Evolutionary conservation across 257 asterid genomes (phyloP), one percentile per base, ranked within the genome.

Genomic region (Cruciata laevipes): DNA sequence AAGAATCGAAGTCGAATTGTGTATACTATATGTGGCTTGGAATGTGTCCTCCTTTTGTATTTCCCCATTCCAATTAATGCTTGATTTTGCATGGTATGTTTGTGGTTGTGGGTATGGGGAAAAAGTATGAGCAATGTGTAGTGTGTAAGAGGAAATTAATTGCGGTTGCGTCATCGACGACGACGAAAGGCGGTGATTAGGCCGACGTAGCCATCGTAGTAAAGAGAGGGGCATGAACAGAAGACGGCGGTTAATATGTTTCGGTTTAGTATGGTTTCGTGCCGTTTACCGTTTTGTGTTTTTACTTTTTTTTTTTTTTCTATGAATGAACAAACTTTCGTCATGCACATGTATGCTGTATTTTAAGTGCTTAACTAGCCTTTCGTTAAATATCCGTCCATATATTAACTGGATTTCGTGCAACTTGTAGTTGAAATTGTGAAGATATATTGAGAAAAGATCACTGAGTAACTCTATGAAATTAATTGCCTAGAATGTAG

Each of bases 341-440:
- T 59, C 73, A 69, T 59, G 73, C 67, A 38, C 73, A 27, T 59
- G 73, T n/a, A n/a, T n/a, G n/a, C n/a, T n/a, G n/a, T n/a, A n/a
- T n/a, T n/a, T n/a, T n/a, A n/a, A n/a, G n/a, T n/a, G n/a, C n/a
- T n/a, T n/a, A n/a, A n/a, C n/a, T n/a, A n/a, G n/a, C n/a, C n/a
- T n/a, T n/a, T n/a, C n/a, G n/a, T n/a, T n/a, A n/a, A n/a, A n/a
- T n/a, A n/a, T n/a, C n/a, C n/a, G n/a, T n/a, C n/a, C n/a, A n/a
- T n/a, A n/a, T n/a, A n/a, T n/a, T n/a, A n/a, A n/a, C n/a, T n/a
- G n/a, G n/a, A n/a, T n/a, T n/a, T n/a, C n/a, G n/a, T n/a, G n/a
- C n/a, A n/a, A n/a, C n/a, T n/a, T n/a, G n/a, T n/a, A n/a, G n/a
- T n/a, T n/a, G n/a, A n/a, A n/a, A n/a, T n/a, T n/a, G n/a, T n/a